Evolutionary conservation across 805 yeast genomes (phyloP).

Genomic region (Monosporozyma siamensis): DNA sequence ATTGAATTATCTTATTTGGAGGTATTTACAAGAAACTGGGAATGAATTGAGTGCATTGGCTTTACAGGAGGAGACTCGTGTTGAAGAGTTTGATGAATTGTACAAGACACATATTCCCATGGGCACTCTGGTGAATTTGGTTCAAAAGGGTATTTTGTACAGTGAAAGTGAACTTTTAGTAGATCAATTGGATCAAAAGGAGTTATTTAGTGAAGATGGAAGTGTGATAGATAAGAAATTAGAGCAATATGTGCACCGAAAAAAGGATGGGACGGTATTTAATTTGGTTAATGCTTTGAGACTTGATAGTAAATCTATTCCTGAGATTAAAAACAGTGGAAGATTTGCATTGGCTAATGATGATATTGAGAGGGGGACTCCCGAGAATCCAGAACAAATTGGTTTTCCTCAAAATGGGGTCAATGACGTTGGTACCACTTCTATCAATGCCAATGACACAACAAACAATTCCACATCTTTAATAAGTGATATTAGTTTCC

Average conservation of each 20-base stretch:
- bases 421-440: not conserved
- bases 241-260: constrained; percentile 1
- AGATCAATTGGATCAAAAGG: not conserved
- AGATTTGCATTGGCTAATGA: constrained; percentile 28
- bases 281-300: constrained; percentile 48
- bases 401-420: too few relatives aligned
- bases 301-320: constrained; percentile 31
- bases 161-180: constrained; percentile 58
- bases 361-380: constrained; percentile 2
- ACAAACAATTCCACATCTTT: not conserved
- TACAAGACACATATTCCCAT: constrained; percentile 50
- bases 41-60: constrained; percentile 70
- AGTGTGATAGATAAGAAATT: not conserved
- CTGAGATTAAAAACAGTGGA: constrained; percentile 24
- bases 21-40: constrained; percentile 83
- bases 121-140: constrained; percentile 71
- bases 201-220: not conserved
- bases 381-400: not conserved
- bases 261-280: constrained; percentile 31
- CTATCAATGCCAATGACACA: not conserved
- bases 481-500: not conserved
- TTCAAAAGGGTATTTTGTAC: constrained; percentile 79
- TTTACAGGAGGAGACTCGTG: constrained; percentile 61
- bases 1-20: constrained; percentile 84
- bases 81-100: constrained; percentile 45